Evolutionary conservation across 2,329 filamentous ascomycete genomes (phyloP), one percentile per base, ranked within the genome.

Genomic region (Coniochaeta sp.): DNA sequence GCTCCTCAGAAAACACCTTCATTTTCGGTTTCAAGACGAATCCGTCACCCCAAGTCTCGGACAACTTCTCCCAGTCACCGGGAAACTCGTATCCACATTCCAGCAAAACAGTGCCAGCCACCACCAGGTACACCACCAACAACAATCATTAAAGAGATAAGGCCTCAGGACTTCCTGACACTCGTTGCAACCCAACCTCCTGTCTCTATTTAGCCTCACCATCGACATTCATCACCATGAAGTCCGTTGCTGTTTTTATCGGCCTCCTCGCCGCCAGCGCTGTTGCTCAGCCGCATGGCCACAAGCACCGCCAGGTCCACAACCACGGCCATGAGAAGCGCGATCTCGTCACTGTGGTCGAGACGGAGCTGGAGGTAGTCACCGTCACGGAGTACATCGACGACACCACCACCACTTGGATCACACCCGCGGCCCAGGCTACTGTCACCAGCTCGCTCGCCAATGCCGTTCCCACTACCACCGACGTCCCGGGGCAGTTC

Each of bases 331-430:
- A 71, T 60, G 65, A 72, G 56, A 78, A 78, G 70, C 75, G 77
- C 57, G 76, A 69, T 22, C 61, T 81, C 16, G 75, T 81, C 64
- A 81, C 79, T 47, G 70, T 73, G 54, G 75, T 72, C 71, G 74
- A 72, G 19, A 77, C 74, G 8, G 77, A 78, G 66, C 82, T 78
- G 74, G 79, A 82, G 65, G 81, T 78, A 7, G 76, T 80, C 65
- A 77, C 75, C 3, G 77, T 84, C 62, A 79, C 80, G 61, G 71
- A 79, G 72, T 60, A 75, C 57, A 69, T 84, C 59, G 81, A 83
- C 65, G 73, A 74, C 38, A 77, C 74, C 64, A 75, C 77, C 65
- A 84, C 81, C 59, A 62, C 76, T 68, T 77, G 72, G 65, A 66
- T 82, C 68, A 70, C 69, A 26, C 74, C 76, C 14, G 64, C 55